phyloP scores from a whole-genome alignment of 148 eudicot genomes.

The Spergularia bocconei region DNA sequence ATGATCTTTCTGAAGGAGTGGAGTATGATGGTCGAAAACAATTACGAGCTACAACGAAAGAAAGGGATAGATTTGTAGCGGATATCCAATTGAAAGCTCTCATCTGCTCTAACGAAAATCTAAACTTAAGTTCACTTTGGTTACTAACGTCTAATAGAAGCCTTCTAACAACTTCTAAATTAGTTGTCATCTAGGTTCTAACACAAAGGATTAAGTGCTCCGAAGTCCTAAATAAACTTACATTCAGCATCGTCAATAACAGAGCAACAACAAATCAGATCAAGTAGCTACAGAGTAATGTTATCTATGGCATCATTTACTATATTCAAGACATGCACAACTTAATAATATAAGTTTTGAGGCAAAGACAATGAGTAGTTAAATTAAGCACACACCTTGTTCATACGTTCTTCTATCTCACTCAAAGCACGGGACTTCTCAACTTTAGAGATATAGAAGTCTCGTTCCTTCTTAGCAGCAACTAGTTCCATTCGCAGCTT shows the following conservation, averaged over 20 bases:
- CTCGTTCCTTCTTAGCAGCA: slow-evolving; percentile 79
- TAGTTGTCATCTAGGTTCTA: not conserved
- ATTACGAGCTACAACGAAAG: not conserved
- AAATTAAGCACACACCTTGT: slow-evolving; percentile 46
- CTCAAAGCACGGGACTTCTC: slow-evolving; percentile 64
- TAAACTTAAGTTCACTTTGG: not conserved
- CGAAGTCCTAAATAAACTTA: not conserved
- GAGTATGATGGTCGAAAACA: not conserved
- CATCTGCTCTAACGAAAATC: not conserved
- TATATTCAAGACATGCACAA: not conserved
- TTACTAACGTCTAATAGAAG: not conserved
- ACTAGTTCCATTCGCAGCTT: slow-evolving; percentile 73
- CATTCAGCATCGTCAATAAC: not conserved
- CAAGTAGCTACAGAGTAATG: not conserved
- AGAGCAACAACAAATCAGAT: not conserved
- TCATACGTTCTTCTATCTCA: slow-evolving; percentile 68
- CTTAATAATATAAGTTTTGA: not conserved
- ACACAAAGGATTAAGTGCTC: not conserved
- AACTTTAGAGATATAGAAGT: slow-evolving; percentile 75
- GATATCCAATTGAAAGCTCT: not conserved
- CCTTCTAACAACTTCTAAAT: not conserved
- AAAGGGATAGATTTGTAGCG: not conserved
- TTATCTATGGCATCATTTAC: not conserved
- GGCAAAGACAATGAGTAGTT: not conserved
- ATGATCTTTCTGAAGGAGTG: too few relatives aligned